Conservation (phyloP, 352 stramenopile genomes). For the Phytophthora megakarya region DNA sequence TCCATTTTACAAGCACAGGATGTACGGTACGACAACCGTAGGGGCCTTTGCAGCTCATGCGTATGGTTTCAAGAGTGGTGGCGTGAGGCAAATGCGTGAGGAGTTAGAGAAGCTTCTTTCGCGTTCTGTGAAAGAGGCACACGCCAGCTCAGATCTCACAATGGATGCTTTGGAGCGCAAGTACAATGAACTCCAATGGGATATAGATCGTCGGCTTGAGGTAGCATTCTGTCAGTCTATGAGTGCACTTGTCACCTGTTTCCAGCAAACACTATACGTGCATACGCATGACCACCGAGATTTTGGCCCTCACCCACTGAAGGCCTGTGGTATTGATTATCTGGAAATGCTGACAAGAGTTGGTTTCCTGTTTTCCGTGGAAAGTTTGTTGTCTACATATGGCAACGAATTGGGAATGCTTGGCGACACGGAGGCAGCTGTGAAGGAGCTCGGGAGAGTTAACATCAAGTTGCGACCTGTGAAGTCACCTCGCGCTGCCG, state of each 20-base stretch:
- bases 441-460: constrained; percentile 72
- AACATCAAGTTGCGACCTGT: constrained; percentile 77
- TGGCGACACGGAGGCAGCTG: constrained; percentile 80
- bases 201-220: constrained; percentile 81
- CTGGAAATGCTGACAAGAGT: constrained; percentile 70
- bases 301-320: constrained; percentile 41
- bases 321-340: constrained; percentile 58
- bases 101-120: constrained; percentile 61
- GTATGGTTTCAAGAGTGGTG: constrained; percentile 82
- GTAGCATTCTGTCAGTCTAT: constrained; percentile 85
- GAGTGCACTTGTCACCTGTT: constrained; percentile 83
- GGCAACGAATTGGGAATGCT: constrained; percentile 86
- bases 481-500: constrained; percentile 57
- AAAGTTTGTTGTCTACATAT: constrained; percentile 86
- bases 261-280: constrained; percentile 85
- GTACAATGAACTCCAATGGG: constrained; percentile 84
- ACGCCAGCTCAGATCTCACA: constrained; percentile 71
- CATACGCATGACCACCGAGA: constrained; percentile 62
- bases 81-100: constrained; percentile 76
- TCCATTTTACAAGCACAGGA: constrained; percentile 60
- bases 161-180: constrained; percentile 76
- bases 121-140: constrained; percentile 54
- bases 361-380: constrained; percentile 84
- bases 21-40: constrained; percentile 85
- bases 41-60: constrained; percentile 84